phyloP scores from a whole-genome alignment of 2,329 filamentous ascomycete species.

The Colletotrichum sojae region DNA sequence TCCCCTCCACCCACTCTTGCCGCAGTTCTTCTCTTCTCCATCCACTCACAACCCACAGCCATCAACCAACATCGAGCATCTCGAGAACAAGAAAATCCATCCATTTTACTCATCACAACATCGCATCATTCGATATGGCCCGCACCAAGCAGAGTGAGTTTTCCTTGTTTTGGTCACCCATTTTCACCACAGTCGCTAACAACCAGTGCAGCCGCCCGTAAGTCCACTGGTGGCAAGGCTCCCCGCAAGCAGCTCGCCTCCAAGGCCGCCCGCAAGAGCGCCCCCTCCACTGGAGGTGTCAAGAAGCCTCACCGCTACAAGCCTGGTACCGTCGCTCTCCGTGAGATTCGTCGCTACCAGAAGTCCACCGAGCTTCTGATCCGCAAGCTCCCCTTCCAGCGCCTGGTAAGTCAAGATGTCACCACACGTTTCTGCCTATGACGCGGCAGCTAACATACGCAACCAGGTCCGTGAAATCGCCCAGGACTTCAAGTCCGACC shows the following conservation, averaged over 20 bases:
- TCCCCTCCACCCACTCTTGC: conserved; percentile 45
- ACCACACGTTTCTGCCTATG: neutral
- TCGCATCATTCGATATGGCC: conserved; percentile 66
- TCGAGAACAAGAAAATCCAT: conserved; percentile 48
- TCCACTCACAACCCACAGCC: conserved; percentile 55
- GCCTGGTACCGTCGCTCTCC: conserved; percentile 89
- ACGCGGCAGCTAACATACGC: neutral
- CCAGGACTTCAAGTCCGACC: conserved; percentile 94
- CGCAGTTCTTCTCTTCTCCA: conserved; percentile 52
- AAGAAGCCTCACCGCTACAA: conserved; percentile 94
- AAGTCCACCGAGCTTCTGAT: conserved; percentile 92
- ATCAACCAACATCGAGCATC: conserved; percentile 47
- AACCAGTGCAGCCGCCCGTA: conserved; percentile 63
- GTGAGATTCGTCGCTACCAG: conserved; percentile 94
- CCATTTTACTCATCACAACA: conserved; percentile 45
- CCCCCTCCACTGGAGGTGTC: conserved; percentile 96
- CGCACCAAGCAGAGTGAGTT: conserved; percentile 72
- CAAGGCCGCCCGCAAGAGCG: conserved; percentile 99
- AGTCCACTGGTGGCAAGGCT: conserved; percentile 86
- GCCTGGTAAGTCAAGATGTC: conserved; percentile 73
- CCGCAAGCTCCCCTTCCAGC: conserved; percentile 97
- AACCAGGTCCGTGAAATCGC: conserved; percentile 89
- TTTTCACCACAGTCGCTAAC: conserved; percentile 10
- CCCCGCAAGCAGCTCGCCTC: conserved; percentile 97
- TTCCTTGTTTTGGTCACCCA: no score